Conservation (phyloP, 805 yeast species). For the Yamadazyma laniorum region DNA sequence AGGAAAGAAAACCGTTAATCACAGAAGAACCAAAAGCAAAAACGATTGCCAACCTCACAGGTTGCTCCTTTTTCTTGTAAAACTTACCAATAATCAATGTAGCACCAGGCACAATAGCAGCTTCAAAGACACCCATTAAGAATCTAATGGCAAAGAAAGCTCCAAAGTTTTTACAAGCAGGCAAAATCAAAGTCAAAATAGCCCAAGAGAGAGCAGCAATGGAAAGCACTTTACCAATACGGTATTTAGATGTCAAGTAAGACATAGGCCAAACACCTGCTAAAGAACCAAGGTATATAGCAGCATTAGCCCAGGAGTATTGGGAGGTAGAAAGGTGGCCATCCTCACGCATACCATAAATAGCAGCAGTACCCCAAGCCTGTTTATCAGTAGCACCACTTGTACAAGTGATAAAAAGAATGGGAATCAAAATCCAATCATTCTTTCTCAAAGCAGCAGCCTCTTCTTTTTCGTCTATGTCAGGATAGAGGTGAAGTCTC, state of each 20-base stretch:
- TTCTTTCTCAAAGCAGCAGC: constrained; percentile 12
- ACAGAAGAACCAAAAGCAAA: constrained; percentile 21
- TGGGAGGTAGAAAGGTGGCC: constrained; percentile 13
- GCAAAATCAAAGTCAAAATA: constrained; percentile 13
- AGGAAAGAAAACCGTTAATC: constrained; percentile 24
- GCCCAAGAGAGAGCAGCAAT: constrained; percentile 19
- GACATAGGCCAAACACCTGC: constrained; percentile 20
- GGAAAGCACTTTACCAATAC: constrained; percentile 24
- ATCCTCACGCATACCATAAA: constrained; percentile 18
- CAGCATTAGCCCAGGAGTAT: constrained; percentile 20
- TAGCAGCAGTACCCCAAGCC: constrained; percentile 18
- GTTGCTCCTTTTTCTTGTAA: constrained; percentile 18
- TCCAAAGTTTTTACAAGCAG: constrained; percentile 16
- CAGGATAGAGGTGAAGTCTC: constrained; percentile 11
- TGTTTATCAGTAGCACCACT: constrained; percentile 22
- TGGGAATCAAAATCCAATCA: constrained; percentile 17
- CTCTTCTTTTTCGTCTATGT: constrained; percentile 16
- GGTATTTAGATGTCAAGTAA: constrained; percentile 17
- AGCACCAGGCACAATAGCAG: constrained; percentile 20
- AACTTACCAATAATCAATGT: constrained; percentile 17
- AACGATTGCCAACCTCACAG: constrained; percentile 16
- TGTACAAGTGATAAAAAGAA: constrained; percentile 17
- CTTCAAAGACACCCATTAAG: constrained; percentile 29
- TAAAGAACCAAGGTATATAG: constrained; percentile 18
- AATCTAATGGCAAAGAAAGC: constrained; percentile 18